Evolutionary conservation across 352 stramenopile genomes (phyloP).

Genomic region (Halophytophthora batemanensis): DNA sequence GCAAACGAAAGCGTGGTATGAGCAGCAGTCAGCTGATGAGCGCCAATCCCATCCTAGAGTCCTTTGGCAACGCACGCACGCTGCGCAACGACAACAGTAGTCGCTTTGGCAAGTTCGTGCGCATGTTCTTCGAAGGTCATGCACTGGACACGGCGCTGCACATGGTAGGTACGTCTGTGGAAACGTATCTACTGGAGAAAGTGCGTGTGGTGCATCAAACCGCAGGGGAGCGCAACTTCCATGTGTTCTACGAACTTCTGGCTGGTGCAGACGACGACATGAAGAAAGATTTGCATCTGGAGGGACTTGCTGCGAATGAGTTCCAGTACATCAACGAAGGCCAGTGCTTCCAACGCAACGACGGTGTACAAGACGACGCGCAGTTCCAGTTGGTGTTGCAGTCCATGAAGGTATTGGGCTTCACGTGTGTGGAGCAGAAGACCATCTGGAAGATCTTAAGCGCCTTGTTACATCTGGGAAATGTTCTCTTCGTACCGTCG

Average conservation of each 20-base stretch:
- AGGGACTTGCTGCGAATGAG: conserved; percentile 31
- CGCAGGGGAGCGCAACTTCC: conserved; percentile 73
- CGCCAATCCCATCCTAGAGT: conserved; percentile 83
- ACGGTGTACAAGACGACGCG: conserved; percentile 56
- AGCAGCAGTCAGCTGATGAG: conserved; percentile 68
- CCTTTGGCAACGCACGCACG: conserved; percentile 81
- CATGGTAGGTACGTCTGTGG: conserved; percentile 70
- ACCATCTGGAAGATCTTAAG: conserved; percentile 70
- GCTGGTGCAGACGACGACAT: conserved; percentile 43
- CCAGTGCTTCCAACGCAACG: conserved; percentile 62
- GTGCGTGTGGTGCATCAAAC: conserved; percentile 82
- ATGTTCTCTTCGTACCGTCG: conserved; percentile 61
- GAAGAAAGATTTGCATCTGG: conserved; percentile 41
- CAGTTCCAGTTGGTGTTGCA: conserved; percentile 61
- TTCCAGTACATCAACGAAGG: conserved; percentile 72
- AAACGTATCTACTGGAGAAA: conserved; percentile 94
- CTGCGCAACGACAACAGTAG: conserved; percentile 83
- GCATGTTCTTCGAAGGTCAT: conserved; percentile 73
- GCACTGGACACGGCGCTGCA: conserved; percentile 27
- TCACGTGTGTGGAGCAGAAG: conserved; percentile 53
- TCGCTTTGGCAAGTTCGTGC: conserved; percentile 87
- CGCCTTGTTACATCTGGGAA: conserved; percentile 82
- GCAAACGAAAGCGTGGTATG: conserved; percentile 25
- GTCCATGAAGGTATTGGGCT: conserved; percentile 75
- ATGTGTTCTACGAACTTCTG: conserved; percentile 81